These are phyloP conservation scores for Phycomyces nitens DNA, from an alignment of 192 early-diverging fungal species.

Conservation along the genomic window DNA sequence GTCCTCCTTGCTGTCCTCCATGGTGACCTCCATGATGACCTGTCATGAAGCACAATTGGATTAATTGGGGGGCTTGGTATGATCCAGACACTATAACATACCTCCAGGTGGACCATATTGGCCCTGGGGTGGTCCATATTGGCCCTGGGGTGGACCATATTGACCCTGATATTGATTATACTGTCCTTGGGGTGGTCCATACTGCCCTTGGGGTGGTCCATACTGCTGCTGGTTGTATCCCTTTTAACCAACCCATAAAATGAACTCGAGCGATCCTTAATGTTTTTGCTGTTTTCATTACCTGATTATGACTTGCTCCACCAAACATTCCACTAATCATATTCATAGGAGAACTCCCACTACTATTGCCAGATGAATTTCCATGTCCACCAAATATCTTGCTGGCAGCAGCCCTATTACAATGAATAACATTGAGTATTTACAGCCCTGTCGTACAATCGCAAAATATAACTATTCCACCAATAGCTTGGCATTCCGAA, in stretches of 20 bases:
- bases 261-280: not conserved
- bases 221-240: no score
- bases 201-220: not conserved
- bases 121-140: not conserved
- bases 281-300: not conserved
- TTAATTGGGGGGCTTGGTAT: no score
- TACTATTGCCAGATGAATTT: not conserved
- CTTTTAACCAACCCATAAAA: no score
- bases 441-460: not conserved
- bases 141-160: not conserved
- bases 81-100: no score
- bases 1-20: not conserved
- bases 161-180: not conserved
- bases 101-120: not conserved
- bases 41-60: not conserved
- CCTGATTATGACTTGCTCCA: not conserved
- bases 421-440: not conserved
- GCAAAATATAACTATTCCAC: not conserved
- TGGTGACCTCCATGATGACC: constrained; percentile 1
- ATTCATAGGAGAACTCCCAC: not conserved
- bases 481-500: no score
- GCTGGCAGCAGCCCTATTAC: constrained; percentile 7
- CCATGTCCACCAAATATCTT: constrained; percentile 4
- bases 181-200: not conserved
- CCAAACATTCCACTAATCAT: not conserved